A percentile compares a stretch with the other conserved stretches of the same genome.
Conservation (phyloP, 2,329 filamentous ascomycete genomes). For the Neonectria ditissima region DNA sequence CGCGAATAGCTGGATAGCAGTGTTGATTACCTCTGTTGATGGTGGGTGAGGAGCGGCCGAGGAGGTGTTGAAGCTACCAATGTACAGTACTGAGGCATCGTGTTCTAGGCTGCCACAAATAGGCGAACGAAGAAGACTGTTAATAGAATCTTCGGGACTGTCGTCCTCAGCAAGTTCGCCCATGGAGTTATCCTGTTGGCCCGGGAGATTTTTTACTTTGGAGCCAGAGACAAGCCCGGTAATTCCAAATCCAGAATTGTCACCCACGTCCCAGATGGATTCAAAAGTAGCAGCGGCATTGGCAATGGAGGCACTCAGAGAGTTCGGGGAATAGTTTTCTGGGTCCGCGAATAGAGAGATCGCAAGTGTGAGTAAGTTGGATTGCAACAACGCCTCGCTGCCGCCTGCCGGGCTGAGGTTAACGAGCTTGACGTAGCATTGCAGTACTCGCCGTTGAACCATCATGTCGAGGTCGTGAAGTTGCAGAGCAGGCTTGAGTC, state of each 20-base stretch:
- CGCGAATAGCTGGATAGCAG: conserved; percentile 92
- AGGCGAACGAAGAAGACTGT: conserved; percentile 73
- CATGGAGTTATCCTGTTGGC: conserved; percentile 69
- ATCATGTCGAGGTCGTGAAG: conserved; percentile 91
- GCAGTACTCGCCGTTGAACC: conserved; percentile 91
- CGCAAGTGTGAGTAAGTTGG: conserved; percentile 89
- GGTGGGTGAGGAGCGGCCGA: conserved; percentile 76
- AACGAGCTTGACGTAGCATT: conserved; percentile 93
- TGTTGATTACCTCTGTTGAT: conserved; percentile 92
- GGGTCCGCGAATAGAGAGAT: conserved; percentile 94
- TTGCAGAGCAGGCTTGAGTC: conserved; percentile 86
- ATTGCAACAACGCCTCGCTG: conserved; percentile 87
- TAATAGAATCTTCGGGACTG: conserved; percentile 74
- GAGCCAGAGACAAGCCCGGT: conserved; percentile 87
- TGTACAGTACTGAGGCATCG: conserved; percentile 85
- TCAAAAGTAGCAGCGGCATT: conserved; percentile 92
- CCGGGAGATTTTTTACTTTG: conserved; percentile 75
- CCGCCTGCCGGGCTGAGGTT: conserved; percentile 88
- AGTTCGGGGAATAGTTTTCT: conserved; percentile 86
- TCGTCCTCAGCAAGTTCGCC: conserved; percentile 62
- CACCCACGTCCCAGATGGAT: conserved; percentile 92
- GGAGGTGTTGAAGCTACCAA: conserved; percentile 60
- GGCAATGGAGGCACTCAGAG: conserved; percentile 90
- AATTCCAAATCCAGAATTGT: conserved; percentile 95
- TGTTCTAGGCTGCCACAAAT: conserved; percentile 89